phyloP scores from a whole-genome alignment of 768 basidiomycete genomes.

The Pleurotus pulmonarius region DNA sequence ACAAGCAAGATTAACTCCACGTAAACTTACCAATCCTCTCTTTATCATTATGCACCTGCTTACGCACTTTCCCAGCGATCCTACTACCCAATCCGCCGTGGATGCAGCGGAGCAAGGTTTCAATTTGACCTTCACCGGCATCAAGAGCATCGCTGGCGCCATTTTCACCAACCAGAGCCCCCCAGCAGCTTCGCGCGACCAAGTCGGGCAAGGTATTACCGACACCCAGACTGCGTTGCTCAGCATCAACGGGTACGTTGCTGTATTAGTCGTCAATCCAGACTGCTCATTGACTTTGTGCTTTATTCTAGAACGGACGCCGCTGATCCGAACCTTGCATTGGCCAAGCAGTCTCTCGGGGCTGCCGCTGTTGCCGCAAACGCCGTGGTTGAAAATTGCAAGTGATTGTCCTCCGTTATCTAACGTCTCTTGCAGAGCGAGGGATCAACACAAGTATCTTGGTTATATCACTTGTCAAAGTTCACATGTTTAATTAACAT shows the following conservation, averaged over 20 bases:
- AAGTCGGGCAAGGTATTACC: slow-evolving; percentile 5
- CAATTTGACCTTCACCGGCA: background rate
- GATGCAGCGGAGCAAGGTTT: slow-evolving; percentile 1
- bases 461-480: background rate
- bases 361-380: background rate
- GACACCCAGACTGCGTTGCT: slow-evolving; percentile 2
- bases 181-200: slow-evolving; percentile 7
- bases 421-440: too few species aligned
- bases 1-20: slow-evolving; percentile 2
- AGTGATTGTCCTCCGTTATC: background rate
- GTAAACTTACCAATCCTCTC: background rate
- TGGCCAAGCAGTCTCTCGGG: background rate
- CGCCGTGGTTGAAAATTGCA: slow-evolving; percentile 2
- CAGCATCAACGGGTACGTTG: slow-evolving; percentile 9
- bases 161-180: slow-evolving; percentile 4
- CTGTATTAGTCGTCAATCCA: too few species aligned
- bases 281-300: too few species aligned
- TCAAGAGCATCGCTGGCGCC: slow-evolving; percentile 3
- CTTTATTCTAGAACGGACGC: background rate
- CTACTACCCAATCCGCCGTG: background rate
- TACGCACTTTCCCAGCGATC: background rate
- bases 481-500: background rate
- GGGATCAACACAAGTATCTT: background rate
- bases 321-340: slow-evolving; percentile 9
- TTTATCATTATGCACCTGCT: background rate